Percentiles rank a stretch among this genome's conserved stretches.
These are phyloP conservation scores for Wallacemonas rigidus DNA, from an alignment of 208 protist species.

Conservation along the genomic window DNA sequence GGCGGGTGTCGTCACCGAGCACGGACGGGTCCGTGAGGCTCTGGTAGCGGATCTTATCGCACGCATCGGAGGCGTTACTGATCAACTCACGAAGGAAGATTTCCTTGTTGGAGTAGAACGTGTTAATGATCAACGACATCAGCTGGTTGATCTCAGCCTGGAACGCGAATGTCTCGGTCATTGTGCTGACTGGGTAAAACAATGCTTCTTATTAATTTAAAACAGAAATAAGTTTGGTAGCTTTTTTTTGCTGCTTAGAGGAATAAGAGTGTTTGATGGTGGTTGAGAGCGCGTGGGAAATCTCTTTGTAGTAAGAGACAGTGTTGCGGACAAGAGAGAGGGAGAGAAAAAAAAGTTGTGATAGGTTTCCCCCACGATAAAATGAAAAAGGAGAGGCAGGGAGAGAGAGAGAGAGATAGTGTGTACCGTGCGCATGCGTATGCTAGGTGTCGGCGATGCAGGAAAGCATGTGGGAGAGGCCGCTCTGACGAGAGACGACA, in stretches of 20 bases:
- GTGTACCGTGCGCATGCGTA: too few relatives aligned
- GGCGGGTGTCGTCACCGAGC: constrained; percentile 92
- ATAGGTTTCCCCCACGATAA: too few relatives aligned
- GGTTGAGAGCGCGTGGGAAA: not conserved
- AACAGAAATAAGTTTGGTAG: constrained; percentile 2
- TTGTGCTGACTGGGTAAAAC: constrained; percentile 18
- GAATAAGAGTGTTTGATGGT: constrained; percentile 13
- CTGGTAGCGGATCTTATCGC: constrained; percentile 98
- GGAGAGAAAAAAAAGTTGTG: too few relatives aligned
- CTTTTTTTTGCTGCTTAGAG: constrained; percentile 10
- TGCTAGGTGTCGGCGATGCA: too few relatives aligned
- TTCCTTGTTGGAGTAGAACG: constrained; percentile 99
- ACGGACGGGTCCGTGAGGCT: constrained; percentile 93
- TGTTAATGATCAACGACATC: constrained; percentile 99
- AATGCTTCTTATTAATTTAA: constrained; percentile 15
- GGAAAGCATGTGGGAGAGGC: too few relatives aligned
- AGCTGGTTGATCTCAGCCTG: constrained; percentile 98
- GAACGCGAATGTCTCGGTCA: constrained; percentile 58
- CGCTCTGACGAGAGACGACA: too few relatives aligned
- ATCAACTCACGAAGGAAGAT: constrained; percentile 99
- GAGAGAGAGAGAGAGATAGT: too few relatives aligned
- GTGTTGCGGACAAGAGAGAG: too few relatives aligned
- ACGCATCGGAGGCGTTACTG: constrained; percentile 98
- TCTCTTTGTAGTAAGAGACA: not conserved
- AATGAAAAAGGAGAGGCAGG: too few relatives aligned